Base-by-base conservation (phyloP, 2,329 filamentous ascomycete genomes). In the Arthrobotrys sinensis region DNA sequence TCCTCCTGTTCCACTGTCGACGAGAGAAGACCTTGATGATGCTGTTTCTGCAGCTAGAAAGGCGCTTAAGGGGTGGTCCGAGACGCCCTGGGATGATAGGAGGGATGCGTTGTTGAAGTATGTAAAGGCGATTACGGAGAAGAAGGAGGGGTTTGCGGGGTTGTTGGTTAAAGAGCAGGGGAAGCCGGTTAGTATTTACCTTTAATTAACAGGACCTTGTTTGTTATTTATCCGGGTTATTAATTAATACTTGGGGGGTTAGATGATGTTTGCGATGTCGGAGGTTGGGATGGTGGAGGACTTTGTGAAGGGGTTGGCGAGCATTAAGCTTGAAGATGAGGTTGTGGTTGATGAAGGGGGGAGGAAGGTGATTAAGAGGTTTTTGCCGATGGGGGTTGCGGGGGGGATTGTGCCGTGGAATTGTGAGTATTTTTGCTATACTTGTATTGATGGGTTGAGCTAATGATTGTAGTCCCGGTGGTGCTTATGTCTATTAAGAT, bases 331-430 rank as follows among this genome's bases (percentile, higher is more conserved):
- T 8, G 82, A 85, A 50, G 86, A 87, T 67, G 85, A 87, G 48
- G 80, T 87, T 73, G 83, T 88, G 68, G 85, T 86, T 79, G 87
- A 89, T 43, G 86, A 85, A 62, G 85, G 85, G 11, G 84, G 83
- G 11, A 80, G 84, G 52, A 83, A 82, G 32, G 83, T 87, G 80
- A 82, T 86, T 16, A 84, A 84, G 1, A 86, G 84, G 1, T 86
- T 86, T 80, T 82, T 83, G 19, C 87, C 88, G 0, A 84, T 88
- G 45, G 88, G 88, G 38, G 85, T 88, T 3, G 84, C 86, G 1
- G 88, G 85, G 11, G 89, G 86, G 73, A 90, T 90, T 80, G 87
- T 88, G 24, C 88, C 89, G 0, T 90, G 89, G 89, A 90, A 90
- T 82, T 90, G 83, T 79, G 84, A 85, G 3, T 75, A n/a, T 38